Percentiles rank a stretch among this genome's conserved stretches.
Evolutionary conservation across 352 stramenopile species (phyloP).

Genomic region (Peronospora tabacina): DNA sequence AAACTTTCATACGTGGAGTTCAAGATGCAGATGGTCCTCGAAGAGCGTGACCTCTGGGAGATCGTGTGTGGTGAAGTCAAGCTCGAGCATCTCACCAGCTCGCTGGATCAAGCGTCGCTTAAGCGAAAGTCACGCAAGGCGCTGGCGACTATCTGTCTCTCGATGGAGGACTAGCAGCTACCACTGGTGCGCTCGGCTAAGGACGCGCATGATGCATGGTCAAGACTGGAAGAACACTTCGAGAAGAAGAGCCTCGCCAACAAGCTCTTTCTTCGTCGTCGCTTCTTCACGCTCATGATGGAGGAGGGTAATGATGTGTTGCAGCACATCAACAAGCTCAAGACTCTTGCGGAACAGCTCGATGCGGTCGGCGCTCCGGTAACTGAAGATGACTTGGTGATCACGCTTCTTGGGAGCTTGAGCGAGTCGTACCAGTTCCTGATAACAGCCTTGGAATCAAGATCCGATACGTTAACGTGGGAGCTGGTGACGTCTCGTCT

Average conservation of each 20-base stretch:
- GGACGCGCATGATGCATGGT: too few relatives aligned
- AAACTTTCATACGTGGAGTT: slow-evolving; percentile 26
- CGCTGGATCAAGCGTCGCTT: slow-evolving; percentile 1
- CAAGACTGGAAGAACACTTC: too few relatives aligned
- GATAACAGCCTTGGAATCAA: slow-evolving; percentile 19
- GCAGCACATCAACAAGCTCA: slow-evolving; percentile 5
- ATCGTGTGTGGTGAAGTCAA: slow-evolving; percentile 10
- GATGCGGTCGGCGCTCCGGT: too few relatives aligned
- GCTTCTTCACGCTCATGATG: slow-evolving; percentile 19
- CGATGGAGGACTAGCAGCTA: too few relatives aligned
- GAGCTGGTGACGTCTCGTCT: slow-evolving; percentile 5
- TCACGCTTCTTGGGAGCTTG: too few relatives aligned
- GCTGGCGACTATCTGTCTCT: too few relatives aligned
- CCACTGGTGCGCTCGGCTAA: slow-evolving; percentile 7
- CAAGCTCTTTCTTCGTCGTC: slow-evolving; percentile 5
- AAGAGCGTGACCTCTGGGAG: slow-evolving; percentile 24
- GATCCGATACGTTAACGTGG: slow-evolving; percentile 8
- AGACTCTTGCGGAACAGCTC: too few relatives aligned
- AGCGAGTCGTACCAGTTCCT: slow-evolving; percentile 17
- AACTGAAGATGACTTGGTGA: too few relatives aligned
- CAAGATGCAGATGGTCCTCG: slow-evolving; percentile 27
- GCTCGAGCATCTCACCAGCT: slow-evolving; percentile 14
- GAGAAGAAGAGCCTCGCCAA: slow-evolving; percentile 14
- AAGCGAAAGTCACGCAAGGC: too few relatives aligned
- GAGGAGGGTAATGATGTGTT: slow-evolving; percentile 15